These are phyloP conservation scores for Pestalotiopsis sp. DNA, from an alignment of 2,329 filamentous ascomycete genomes.

Conservation along the genomic window DNA sequence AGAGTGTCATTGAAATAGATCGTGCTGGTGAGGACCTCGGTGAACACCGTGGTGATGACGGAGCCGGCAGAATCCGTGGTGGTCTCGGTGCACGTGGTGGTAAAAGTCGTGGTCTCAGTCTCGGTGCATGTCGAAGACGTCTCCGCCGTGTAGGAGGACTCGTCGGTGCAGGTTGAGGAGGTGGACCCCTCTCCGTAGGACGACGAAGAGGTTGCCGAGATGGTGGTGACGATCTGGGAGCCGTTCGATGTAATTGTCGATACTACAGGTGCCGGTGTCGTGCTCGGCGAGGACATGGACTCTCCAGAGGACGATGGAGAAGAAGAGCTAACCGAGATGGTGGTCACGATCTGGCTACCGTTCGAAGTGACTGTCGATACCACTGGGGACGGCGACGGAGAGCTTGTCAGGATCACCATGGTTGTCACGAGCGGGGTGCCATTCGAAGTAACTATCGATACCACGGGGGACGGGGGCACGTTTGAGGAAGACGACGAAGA, in stretches of 20 bases:
- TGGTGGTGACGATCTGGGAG: background rate
- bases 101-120: conserved; percentile 15
- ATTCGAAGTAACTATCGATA: too few relatives aligned
- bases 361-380: too few relatives aligned
- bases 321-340: background rate
- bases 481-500: background rate
- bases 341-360: background rate
- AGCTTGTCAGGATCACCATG: background rate
- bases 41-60: background rate
- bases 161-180: conserved; percentile 19
- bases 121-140: conserved; percentile 21
- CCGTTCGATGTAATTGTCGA: too few relatives aligned
- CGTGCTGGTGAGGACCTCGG: conserved; percentile 7
- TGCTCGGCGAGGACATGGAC: too few relatives aligned
- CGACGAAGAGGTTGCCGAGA: background rate
- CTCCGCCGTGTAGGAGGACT: conserved; percentile 13
- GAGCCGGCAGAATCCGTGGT: conserved; percentile 13
- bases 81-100: conserved; percentile 19
- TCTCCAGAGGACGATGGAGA: too few relatives aligned
- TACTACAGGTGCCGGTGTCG: too few relatives aligned
- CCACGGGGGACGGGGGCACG: too few relatives aligned
- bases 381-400: too few relatives aligned
- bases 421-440: background rate
- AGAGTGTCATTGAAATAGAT: conserved; percentile 8
- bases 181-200: conserved; percentile 6